Evolutionary conservation across 306 rosid genomes (phyloP).

Genomic region (Gastrolobium bilobum): DNA sequence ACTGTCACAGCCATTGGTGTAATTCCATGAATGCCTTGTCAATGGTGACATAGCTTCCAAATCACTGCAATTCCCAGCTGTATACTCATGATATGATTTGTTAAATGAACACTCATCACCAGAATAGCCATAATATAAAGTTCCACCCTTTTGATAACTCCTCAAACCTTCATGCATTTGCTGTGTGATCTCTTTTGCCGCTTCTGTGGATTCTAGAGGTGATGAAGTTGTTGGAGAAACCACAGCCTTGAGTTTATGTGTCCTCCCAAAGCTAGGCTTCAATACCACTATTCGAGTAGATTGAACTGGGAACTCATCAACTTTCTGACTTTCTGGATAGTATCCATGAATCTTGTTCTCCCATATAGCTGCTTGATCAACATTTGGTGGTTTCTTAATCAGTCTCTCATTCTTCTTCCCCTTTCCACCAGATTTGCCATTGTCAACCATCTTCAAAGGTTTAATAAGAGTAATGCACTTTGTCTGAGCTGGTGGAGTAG

Average conservation of each 20-base stretch:
- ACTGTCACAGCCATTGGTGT: constrained; percentile 65
- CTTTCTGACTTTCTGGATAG: constrained; percentile 54
- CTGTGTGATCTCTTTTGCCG: constrained; percentile 61
- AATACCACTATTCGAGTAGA: constrained; percentile 89
- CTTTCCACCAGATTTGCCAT: constrained; percentile 53
- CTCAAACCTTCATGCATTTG: constrained; percentile 57
- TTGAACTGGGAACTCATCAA: constrained; percentile 65
- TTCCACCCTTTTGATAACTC: constrained; percentile 70
- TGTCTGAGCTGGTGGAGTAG: constrained; percentile 61
- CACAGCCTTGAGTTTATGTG: constrained; percentile 61
- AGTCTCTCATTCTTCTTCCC: constrained; percentile 62
- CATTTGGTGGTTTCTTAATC: constrained; percentile 54
- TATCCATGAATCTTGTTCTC: constrained; percentile 55
- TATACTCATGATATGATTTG: constrained; percentile 74
- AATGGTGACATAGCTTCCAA: constrained; percentile 78
- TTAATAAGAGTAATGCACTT: constrained; percentile 83
- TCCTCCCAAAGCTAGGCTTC: constrained; percentile 83
- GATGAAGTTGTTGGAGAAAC: constrained; percentile 67
- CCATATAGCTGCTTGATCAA: constrained; percentile 55
- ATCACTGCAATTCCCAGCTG: constrained; percentile 66
- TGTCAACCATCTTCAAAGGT: constrained; percentile 80
- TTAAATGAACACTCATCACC: constrained; percentile 88
- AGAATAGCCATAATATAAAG: constrained; percentile 69
- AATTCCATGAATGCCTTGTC: constrained; percentile 90
- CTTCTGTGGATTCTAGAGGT: constrained; percentile 65